These are phyloP conservation scores for Acorus gramineus DNA, from an alignment of 106 monocot species.

Conservation along the genomic window DNA sequence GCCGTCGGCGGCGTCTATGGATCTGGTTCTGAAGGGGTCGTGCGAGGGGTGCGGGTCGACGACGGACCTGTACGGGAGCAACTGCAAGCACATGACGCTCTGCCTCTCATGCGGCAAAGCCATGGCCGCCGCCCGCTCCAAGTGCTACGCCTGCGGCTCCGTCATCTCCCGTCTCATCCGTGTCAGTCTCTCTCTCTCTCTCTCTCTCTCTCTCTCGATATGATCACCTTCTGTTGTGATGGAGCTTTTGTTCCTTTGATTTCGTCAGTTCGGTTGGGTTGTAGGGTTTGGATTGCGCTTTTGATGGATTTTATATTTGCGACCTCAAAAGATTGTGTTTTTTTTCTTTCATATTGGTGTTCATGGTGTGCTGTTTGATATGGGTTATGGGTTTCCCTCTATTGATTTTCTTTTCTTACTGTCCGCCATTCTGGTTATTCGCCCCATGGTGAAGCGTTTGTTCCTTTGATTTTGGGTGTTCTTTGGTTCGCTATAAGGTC, in stretches of 20 bases:
- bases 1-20: slow-evolving; percentile 21
- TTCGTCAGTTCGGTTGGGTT: not conserved
- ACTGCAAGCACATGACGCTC: slow-evolving; percentile 83
- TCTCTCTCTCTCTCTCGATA: not conserved
- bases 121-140: slow-evolving; percentile 36
- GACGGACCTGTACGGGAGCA: slow-evolving; percentile 74
- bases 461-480: too few species aligned
- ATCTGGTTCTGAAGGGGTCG: slow-evolving; percentile 54
- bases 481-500: too few species aligned
- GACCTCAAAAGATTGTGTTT: too few species aligned
- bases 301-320: too few species aligned
- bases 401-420: too few species aligned
- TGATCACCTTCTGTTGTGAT: not conserved
- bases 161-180: slow-evolving; percentile 51
- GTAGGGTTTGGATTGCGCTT: too few species aligned
- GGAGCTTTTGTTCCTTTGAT: not conserved
- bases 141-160: slow-evolving; percentile 43
- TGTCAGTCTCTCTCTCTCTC: slow-evolving; percentile 12
- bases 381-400: too few species aligned
- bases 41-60: slow-evolving; percentile 61
- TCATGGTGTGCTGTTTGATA: too few species aligned
- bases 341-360: too few species aligned
- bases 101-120: slow-evolving; percentile 65
- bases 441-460: too few species aligned
- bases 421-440: too few species aligned